These are phyloP conservation scores for Toxoplasma gondii DNA, from an alignment of 169 alveolate genomes.

Conservation along the genomic window DNA sequence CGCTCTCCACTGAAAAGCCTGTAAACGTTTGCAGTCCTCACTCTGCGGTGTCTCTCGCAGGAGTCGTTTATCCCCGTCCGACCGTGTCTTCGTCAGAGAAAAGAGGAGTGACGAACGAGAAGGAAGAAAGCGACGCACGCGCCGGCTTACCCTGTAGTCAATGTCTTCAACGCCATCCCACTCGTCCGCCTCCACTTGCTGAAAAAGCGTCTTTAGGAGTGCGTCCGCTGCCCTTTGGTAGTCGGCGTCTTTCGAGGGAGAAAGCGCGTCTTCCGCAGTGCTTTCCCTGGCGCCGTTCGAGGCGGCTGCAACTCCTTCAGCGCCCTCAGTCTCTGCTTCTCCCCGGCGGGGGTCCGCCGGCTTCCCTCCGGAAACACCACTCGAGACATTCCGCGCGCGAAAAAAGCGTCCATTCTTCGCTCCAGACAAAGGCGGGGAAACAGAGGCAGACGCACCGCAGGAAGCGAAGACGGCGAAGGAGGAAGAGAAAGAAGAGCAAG, in stretches of 20 bases:
- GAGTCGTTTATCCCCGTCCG: no score
- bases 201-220: background rate
- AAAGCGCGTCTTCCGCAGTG: background rate
- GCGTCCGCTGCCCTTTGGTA: constrained; percentile 9
- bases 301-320: background rate
- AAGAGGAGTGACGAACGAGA: background rate
- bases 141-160: background rate
- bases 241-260: background rate
- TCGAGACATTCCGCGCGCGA: background rate
- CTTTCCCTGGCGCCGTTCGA: background rate
- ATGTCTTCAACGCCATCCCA: background rate
- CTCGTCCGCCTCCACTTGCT: background rate
- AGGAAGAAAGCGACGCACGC: background rate
- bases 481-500: background rate
- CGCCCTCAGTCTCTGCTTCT: no score
- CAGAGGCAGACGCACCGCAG: no score
- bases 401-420: background rate
- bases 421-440: background rate
- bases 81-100: no score
- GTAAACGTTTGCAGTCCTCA: no score
- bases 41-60: no score
- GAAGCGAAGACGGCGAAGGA: background rate
- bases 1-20: no score
- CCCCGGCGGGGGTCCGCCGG: background rate
- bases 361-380: background rate